Conservation (phyloP, 2,329 filamentous ascomycete species). For the Penicillium sp. region DNA sequence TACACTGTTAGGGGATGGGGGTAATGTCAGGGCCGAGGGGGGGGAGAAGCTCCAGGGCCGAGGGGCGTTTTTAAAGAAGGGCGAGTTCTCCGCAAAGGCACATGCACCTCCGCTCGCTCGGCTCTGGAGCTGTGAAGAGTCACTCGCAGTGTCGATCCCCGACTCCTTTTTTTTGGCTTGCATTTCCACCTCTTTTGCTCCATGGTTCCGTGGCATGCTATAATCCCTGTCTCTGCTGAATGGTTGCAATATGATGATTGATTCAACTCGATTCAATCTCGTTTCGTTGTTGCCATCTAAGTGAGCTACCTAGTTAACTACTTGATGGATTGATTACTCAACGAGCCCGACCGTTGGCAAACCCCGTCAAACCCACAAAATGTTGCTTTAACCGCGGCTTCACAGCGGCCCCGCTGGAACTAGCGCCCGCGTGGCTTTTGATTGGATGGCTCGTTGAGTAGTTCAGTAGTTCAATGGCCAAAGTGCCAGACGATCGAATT, state of each 20-base stretch:
- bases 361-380: neutral
- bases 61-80: conserved; percentile 2
- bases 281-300: neutral
- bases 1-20: neutral
- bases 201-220: neutral
- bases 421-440: neutral
- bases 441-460: neutral
- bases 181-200: neutral
- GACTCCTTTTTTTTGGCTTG: conserved; percentile 1
- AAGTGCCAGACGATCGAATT: no score
- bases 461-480: neutral
- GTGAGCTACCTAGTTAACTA: no score
- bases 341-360: neutral
- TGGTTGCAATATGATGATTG: neutral
- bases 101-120: conserved; percentile 11
- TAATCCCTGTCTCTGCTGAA: neutral
- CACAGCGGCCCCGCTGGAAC: conserved; percentile 15
- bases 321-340: no score
- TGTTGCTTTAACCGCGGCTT: conserved; percentile 16
- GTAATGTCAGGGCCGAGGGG: neutral
- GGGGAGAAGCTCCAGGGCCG: neutral
- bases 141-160: conserved; percentile 5
- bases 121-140: conserved; percentile 2
- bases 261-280: neutral
- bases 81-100: conserved; percentile 19